Percentiles rank a stretch among this genome's conserved stretches.
Evolutionary conservation across 2,329 filamentous ascomycete species (phyloP).

Genomic region (Cercospora sp.): DNA sequence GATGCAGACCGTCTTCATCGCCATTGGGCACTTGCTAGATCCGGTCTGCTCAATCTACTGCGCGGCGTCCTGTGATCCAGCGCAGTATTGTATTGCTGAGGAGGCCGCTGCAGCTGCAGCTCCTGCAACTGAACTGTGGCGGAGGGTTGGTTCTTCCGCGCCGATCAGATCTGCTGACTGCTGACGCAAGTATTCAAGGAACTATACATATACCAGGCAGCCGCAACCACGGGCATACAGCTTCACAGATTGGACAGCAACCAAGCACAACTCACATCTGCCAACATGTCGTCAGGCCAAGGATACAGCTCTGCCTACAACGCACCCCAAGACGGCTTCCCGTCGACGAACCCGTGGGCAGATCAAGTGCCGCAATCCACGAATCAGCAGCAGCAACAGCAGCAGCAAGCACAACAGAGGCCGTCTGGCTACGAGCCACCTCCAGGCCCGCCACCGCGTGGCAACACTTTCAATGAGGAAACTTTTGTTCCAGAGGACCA

Average conservation of each 20-base stretch:
- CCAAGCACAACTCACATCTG: neutral
- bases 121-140: neutral
- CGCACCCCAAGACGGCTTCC: conserved; percentile 16
- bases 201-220: conserved; percentile 1
- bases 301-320: conserved; percentile 17
- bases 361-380: conserved; percentile 17
- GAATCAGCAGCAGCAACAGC: conserved; percentile 12
- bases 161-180: neutral
- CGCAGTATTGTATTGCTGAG: neutral
- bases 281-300: conserved; percentile 20
- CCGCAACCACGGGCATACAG: neutral
- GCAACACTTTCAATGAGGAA: conserved; percentile 38
- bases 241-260: neutral
- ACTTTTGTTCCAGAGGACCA: conserved; percentile 43
- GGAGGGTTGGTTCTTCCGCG: neutral
- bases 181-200: neutral
- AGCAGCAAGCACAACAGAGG: conserved; percentile 14
- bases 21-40: neutral
- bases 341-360: conserved; percentile 25
- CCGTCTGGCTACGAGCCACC: conserved; percentile 18
- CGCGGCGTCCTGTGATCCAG: neutral
- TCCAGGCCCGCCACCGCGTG: conserved; percentile 25
- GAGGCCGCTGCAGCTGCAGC: neutral
- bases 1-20: conserved; percentile 41
- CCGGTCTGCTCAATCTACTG: neutral